Base-by-base conservation (phyloP, 306 rosid species). In the Psophocarpus tetragonolobus region DNA sequence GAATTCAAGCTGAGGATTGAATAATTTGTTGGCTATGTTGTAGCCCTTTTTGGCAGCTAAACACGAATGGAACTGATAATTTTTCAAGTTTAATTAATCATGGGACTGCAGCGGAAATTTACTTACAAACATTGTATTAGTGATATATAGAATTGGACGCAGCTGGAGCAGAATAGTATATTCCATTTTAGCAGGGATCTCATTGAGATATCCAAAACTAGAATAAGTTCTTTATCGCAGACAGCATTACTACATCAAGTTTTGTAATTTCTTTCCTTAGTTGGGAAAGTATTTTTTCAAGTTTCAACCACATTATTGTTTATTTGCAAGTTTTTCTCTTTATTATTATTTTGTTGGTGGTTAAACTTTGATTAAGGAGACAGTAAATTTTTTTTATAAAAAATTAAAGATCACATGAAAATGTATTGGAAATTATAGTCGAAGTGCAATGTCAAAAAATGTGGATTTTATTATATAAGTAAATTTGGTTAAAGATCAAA, bases 11-110 rank as follows among this genome's bases (percentile, higher is more conserved):
- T 79, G 60, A 71, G 78, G 58, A 73, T 76, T 53, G 65, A 80
- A 91, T 88, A 89, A 87, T 84, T 71, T 73, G 75, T 80, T 77
- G 83, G 86, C 80, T 47, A 69, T 78, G 65, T 80, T 79, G 86
- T 82, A 70, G 86, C 77, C 84, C 38, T 45, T 83, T 84, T 85
- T 65, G 77, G 81, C 81, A 41, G 54, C 57, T 74, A 44, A 54
- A 62, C 45, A 30, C 63, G 78, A 51, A 13, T 54, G 70, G 39
- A 71, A 79, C 78, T 60, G 8, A 85, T 79, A 64, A 63, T 74
- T 81, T 75, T 78, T 11, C 51, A 26, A 36, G 62, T 73, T 78
- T 54, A 75, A 39, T 65, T 76, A 66, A 69, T 80, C 74, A 79
- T 77, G 62, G 74, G 44, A 71, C 61, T 74, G 73, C 76, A 74